Conservation (phyloP, 2,329 filamentous ascomycete species). For the Ciborinia camelliae region DNA sequence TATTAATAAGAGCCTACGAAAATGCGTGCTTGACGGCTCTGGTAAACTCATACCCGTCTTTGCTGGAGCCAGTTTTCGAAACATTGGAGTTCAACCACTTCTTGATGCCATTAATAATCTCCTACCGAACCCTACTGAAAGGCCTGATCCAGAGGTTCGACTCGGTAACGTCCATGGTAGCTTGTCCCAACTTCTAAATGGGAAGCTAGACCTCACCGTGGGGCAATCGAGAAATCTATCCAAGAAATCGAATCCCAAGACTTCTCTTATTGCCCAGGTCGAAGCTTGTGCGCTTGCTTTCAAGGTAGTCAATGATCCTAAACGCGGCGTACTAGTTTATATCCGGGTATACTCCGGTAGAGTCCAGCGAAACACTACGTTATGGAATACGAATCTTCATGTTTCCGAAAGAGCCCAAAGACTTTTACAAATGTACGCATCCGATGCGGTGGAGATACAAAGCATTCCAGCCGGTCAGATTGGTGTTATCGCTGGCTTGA, state of each 20-base stretch:
- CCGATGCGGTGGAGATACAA: conserved; percentile 79
- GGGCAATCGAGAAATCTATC: conserved; percentile 34
- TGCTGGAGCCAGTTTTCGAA: conserved; percentile 87
- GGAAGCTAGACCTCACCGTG: conserved; percentile 42
- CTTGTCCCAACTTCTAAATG: conserved; percentile 48
- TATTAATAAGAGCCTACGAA: conserved; percentile 71
- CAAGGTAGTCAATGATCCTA: conserved; percentile 88
- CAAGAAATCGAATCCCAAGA: conserved; percentile 41
- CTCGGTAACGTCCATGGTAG: conserved; percentile 57
- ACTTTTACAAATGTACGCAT: conserved; percentile 85
- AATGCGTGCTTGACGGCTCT: conserved; percentile 63
- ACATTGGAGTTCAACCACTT: conserved; percentile 89
- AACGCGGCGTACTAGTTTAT: conserved; percentile 84
- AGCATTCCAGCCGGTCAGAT: conserved; percentile 84
- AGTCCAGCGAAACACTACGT: conserved; percentile 66
- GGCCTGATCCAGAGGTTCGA: conserved; percentile 74
- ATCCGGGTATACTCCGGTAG: conserved; percentile 87
- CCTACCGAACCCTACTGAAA: conserved; percentile 76
- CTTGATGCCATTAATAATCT: conserved; percentile 87
- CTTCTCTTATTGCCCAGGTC: conserved; percentile 49
- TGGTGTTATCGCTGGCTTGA: conserved; percentile 86
- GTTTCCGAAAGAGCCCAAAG: conserved; percentile 76
- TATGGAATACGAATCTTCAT: conserved; percentile 85
- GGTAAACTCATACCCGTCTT: conserved; percentile 82
- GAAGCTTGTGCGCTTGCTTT: conserved; percentile 71